Percentiles rank a stretch among this genome's conserved stretches.
Evolutionary conservation across 2,329 filamentous ascomycete species (phyloP).

Genomic region (Arthroderma sp.): DNA sequence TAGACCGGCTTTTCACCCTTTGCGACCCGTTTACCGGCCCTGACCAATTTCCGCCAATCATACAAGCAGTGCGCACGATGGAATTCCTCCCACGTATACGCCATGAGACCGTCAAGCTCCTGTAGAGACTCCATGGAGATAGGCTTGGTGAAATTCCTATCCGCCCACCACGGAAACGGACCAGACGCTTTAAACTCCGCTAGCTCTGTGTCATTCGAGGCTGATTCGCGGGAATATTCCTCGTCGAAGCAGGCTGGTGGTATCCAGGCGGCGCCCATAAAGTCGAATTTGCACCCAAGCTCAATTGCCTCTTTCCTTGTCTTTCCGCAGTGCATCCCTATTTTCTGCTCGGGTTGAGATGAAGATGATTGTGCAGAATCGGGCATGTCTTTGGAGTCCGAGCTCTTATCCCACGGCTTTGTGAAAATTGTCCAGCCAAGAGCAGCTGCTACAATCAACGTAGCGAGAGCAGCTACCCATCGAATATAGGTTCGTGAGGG

Average conservation of each 20-base stretch:
- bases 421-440: neutral
- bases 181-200: conserved; percentile 3
- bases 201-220: conserved; percentile 1
- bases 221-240: neutral
- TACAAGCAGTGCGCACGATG: conserved; percentile 8
- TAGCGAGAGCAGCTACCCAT: neutral
- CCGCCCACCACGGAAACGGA: conserved; percentile 6
- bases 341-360: neutral
- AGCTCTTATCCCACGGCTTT: neutral
- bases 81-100: conserved; percentile 8
- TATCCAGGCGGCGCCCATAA: conserved; percentile 7
- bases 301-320: conserved; percentile 6
- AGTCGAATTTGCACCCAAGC: conserved; percentile 6
- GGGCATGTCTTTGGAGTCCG: neutral
- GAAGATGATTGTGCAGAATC: neutral
- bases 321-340: conserved; percentile 2
- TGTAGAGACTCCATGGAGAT: conserved; percentile 3
- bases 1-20: conserved; percentile 6
- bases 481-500: neutral
- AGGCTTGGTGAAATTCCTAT: conserved; percentile 4
- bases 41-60: conserved; percentile 8
- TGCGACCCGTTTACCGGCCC: conserved; percentile 6
- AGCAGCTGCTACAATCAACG: neutral
- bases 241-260: conserved; percentile 7
- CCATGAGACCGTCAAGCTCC: conserved; percentile 4